Conservation (phyloP, 2,329 filamentous ascomycete species). For the Rhynchosporium graminicola region DNA sequence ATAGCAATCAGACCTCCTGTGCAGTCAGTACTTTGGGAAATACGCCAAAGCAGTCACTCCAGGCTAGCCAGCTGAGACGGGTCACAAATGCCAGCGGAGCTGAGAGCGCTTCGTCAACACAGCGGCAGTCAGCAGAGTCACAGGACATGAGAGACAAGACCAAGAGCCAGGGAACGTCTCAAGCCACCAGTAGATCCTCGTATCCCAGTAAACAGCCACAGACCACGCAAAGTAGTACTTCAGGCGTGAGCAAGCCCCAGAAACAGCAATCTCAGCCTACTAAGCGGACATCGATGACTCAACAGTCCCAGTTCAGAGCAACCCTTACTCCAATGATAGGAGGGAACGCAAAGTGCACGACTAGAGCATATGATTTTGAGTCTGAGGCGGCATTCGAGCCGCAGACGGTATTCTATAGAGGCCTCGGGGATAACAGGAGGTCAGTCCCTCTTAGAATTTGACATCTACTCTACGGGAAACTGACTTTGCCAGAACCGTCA, state of each 20-base stretch:
- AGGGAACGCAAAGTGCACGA: not conserved
- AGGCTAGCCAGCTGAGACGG: not conserved
- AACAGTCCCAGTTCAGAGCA: not conserved
- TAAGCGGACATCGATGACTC: not conserved
- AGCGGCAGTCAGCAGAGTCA: not conserved
- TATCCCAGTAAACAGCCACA: not conserved
- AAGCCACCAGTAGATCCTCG: not conserved
- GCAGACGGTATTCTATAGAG: slow-evolving; percentile 1
- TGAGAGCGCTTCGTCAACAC: not conserved
- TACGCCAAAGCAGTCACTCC: not conserved
- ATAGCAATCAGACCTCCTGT: not conserved
- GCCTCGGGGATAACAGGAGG: slow-evolving; percentile 1
- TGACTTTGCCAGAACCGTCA: not conserved
- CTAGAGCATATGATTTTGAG: not conserved
- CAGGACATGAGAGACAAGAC: not conserved
- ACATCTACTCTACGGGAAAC: not conserved
- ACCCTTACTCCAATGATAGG: slow-evolving; percentile 3
- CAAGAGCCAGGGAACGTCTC: not conserved
- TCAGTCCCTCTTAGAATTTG: not conserved
- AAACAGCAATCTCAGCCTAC: not conserved
- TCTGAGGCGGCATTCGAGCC: not conserved
- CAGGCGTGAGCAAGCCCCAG: not conserved
- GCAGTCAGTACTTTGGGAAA: not conserved
- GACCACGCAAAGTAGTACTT: not conserved
- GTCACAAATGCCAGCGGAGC: not conserved